Evolutionary conservation across 2,329 filamentous ascomycete species (phyloP).

Genomic region (Aspergillus oerlinghausenensis): DNA sequence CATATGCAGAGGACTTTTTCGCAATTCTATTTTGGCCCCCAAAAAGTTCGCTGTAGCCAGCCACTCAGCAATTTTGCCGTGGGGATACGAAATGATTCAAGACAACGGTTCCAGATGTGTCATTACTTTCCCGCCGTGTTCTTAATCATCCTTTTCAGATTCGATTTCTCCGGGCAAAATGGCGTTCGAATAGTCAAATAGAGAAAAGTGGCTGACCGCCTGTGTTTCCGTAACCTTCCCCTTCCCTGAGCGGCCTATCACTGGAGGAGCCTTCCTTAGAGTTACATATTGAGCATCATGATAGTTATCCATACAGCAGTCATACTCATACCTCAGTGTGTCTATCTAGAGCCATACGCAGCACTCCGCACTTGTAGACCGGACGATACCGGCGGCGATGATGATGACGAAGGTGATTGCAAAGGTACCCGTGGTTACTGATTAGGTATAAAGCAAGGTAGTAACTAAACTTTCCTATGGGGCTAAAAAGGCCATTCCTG

Average conservation of each 20-base stretch:
- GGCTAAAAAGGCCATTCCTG: not conserved
- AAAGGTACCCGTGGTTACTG: not conserved
- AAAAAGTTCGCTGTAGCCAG: conserved; percentile 12
- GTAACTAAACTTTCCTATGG: not conserved
- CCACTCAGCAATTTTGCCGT: conserved; percentile 3
- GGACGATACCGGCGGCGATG: not conserved
- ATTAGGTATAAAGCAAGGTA: too few relatives aligned
- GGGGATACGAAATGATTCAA: not conserved
- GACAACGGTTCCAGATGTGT: not conserved
- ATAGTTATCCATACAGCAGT: not conserved
- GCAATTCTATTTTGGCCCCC: conserved; percentile 12
- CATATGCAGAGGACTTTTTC: not conserved
- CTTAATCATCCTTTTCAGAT: not conserved
- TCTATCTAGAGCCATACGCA: not conserved
- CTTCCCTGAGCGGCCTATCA: not conserved
- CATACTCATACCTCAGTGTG: not conserved
- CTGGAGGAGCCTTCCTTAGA: not conserved
- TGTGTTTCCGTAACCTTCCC: not conserved
- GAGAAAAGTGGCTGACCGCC: not conserved
- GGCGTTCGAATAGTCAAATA: not conserved
- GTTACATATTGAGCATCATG: not conserved
- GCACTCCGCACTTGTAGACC: too few relatives aligned
- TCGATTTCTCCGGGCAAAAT: not conserved
- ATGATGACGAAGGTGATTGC: not conserved
- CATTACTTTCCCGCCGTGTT: not conserved